Conservation (phyloP, 2,329 filamentous ascomycete genomes). For the Pseudopithomyces maydicus region DNA sequence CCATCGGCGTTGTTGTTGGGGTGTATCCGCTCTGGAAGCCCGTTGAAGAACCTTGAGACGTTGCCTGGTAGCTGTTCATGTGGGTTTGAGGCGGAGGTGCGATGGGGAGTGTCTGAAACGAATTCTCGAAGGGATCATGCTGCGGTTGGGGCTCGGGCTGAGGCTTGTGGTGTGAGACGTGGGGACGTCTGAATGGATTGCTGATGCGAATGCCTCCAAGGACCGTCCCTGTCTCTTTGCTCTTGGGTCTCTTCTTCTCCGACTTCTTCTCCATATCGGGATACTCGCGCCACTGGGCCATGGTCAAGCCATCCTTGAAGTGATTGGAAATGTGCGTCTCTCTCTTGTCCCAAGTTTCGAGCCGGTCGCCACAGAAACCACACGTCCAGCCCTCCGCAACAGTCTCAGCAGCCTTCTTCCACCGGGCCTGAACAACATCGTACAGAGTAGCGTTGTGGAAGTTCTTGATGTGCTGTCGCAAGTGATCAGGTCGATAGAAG, state of each 20-base stretch:
- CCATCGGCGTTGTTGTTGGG: not conserved
- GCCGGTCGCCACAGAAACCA: slow-evolving; percentile 34
- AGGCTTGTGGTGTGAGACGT: not conserved
- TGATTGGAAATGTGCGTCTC: slow-evolving; percentile 40
- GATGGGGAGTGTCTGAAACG: slow-evolving; percentile 10
- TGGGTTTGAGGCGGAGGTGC: not conserved
- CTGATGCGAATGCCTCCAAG: slow-evolving; percentile 1
- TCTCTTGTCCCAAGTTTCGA: slow-evolving; percentile 34
- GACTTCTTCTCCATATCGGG: not conserved
- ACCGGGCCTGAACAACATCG: slow-evolving; percentile 32
- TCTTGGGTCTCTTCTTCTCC: slow-evolving; percentile 10
- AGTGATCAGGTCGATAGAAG: slow-evolving; percentile 39
- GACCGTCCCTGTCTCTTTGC: not conserved
- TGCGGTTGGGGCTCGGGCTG: not conserved
- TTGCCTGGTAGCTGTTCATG: not conserved
- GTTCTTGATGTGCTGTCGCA: slow-evolving; percentile 41
- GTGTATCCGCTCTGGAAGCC: not conserved
- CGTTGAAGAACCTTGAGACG: not conserved
- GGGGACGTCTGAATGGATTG: not conserved
- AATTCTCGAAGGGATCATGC: slow-evolving; percentile 9
- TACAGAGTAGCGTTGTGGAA: slow-evolving; percentile 32
- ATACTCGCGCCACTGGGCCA: slow-evolving; percentile 31
- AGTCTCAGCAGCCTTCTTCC: slow-evolving; percentile 27
- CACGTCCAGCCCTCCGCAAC: slow-evolving; percentile 31
- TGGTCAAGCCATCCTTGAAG: slow-evolving; percentile 39